A percentile compares a stretch with the other conserved stretches of the same genome.
These are phyloP conservation scores for Fusarium brevicatenulatum DNA, from an alignment of 2,329 filamentous ascomycete genomes.

Conservation along the genomic window DNA sequence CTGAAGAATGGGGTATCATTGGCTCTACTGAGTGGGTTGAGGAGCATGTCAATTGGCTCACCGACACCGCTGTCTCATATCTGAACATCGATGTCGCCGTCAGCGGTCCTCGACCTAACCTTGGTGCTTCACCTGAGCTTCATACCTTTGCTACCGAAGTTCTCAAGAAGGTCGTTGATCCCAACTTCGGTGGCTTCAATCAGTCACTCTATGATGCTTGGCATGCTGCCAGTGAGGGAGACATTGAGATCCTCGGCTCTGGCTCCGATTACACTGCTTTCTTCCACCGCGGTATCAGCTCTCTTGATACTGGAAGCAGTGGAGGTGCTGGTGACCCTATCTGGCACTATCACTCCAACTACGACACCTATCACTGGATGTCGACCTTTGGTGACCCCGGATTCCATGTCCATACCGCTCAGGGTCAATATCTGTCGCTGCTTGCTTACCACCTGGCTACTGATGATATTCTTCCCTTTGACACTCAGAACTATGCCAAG, in stretches of 20 bases:
- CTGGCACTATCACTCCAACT: conserved; percentile 86
- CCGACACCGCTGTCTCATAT: conserved; percentile 76
- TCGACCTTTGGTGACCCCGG: conserved; percentile 76
- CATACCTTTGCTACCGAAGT: conserved; percentile 72
- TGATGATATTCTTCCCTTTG: conserved; percentile 53
- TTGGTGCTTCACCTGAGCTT: conserved; percentile 72
- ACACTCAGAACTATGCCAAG: conserved; percentile 53
- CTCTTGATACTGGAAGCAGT: conserved; percentile 66
- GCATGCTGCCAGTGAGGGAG: conserved; percentile 48
- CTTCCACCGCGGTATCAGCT: conserved; percentile 62
- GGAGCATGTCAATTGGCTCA: conserved; percentile 81
- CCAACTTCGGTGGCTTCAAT: conserved; percentile 65
- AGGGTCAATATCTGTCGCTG: conserved; percentile 59
- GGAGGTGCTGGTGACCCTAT: conserved; percentile 60
- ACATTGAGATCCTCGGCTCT: conserved; percentile 67
- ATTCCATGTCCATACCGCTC: conserved; percentile 68
- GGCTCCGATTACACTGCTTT: conserved; percentile 76
- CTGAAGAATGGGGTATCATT: conserved; percentile 81
- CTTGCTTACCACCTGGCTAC: conserved; percentile 53
- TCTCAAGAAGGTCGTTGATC: conserved; percentile 66
- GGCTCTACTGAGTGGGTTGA: conserved; percentile 91
- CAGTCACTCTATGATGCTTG: conserved; percentile 55
- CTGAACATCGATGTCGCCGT: conserved; percentile 81
- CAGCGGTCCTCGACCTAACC: conserved; percentile 65
- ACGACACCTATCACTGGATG: conserved; percentile 89